Evolutionary conservation across 2,329 filamentous ascomycete species (phyloP), one percentile per base, ranked within the genome.

Genomic region (Ophiocordyceps robertsii): DNA sequence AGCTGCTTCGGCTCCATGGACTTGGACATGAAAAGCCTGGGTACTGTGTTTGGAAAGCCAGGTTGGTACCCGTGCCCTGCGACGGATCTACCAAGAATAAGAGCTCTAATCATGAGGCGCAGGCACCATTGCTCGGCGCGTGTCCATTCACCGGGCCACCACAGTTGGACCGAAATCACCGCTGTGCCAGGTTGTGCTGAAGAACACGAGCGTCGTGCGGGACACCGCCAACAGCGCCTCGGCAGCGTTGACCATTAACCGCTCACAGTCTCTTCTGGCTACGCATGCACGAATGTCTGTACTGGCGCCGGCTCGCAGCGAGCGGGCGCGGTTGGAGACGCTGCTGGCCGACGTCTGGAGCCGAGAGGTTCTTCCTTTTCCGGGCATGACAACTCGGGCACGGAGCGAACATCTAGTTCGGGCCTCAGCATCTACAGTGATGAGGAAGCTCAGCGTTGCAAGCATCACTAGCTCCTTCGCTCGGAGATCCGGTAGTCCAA

Each of bases 371-470:
- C 64, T 95, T 36, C 87, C 88, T 1, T 92, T 83, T 55, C 87
- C 89, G 14, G 87, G 87, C 2, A 89, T 95, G 75, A 75, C 74
- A 29, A 69, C 59, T 61, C 60, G 79, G 64, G 59, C 76, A 58
- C 60, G 77, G 65, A 64, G 83, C 52, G 77, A 94, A 52, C 77
- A 84, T 54, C 67, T 86, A 4, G 80, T 92, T 38, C 73, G 84
- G 40, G 77, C 76, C 35, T 87, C 83, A n/a, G 84, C 88, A 12
- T 87, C 85, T 31, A 84, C 84, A 1, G 77, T 95, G 55, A 94
- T 95, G 66, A 76, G 88, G 41, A 93, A 89, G 57, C 72, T 95
- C 48, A 94, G 85, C 60, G 81, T 86, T 54, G 81, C 82, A 39
- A 88, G 81, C 58, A 82, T 92, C 49, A 74, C 84, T 13, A 82